A percentile compares a stretch with the other conserved stretches of the same genome.
Evolutionary conservation across 441 rosid genomes (phyloP).

Genomic region (Croton setiger): DNA sequence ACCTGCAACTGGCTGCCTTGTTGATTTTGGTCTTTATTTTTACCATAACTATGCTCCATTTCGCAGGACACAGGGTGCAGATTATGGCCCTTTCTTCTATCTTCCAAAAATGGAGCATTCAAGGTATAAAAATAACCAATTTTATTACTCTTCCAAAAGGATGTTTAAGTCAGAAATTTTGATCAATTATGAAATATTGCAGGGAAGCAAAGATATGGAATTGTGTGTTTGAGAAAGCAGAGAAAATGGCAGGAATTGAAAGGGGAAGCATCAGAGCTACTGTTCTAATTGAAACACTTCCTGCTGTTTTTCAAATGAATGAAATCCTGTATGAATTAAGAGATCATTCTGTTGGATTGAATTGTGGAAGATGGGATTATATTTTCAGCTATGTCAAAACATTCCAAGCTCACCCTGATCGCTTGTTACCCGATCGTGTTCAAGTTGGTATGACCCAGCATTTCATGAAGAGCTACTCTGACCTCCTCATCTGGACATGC

Average conservation of each 20-base stretch:
- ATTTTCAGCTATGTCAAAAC: constrained; percentile 94
- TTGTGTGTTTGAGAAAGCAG: constrained; percentile 75
- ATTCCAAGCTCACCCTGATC: constrained; percentile 79
- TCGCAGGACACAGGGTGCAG: constrained; percentile 63
- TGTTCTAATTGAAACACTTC: constrained; percentile 85
- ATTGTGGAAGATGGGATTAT: constrained; percentile 97
- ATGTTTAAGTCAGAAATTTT: background rate
- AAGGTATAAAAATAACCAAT: constrained; percentile 50
- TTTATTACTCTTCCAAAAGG: background rate
- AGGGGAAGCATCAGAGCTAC: constrained; percentile 90
- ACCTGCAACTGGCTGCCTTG: constrained; percentile 86
- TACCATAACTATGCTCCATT: constrained; percentile 70
- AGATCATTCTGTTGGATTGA: constrained; percentile 82
- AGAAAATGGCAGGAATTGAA: constrained; percentile 77
- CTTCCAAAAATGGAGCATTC: constrained; percentile 97
- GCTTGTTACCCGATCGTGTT: constrained; percentile 74
- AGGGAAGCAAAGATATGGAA: constrained; percentile 98
- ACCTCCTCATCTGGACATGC: constrained; percentile 82
- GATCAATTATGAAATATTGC: constrained; percentile 26
- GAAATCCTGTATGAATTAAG: constrained; percentile 80
- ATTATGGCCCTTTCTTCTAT: constrained; percentile 89
- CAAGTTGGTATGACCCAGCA: constrained; percentile 87
- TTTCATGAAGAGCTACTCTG: constrained; percentile 92
- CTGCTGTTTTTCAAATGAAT: constrained; percentile 93
- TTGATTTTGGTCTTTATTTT: constrained; percentile 87